Conservation (phyloP, 352 stramenopile species). For the Phytophthora niederhauseri region DNA sequence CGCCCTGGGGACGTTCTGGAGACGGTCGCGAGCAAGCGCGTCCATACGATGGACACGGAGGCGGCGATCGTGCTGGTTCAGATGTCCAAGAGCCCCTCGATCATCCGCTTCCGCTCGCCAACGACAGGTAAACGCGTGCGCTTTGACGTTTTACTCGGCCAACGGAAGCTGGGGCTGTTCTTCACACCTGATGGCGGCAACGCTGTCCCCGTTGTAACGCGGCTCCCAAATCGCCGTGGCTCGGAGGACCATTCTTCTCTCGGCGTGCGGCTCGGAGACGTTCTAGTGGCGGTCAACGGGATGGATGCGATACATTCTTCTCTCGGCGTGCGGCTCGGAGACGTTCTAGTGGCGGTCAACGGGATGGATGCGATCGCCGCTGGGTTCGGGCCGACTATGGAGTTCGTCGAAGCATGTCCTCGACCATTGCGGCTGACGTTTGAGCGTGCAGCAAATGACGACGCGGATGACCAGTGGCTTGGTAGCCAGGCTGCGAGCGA, state of each 20-base stretch:
- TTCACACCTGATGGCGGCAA: constrained; percentile 54
- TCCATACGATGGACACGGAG: constrained; percentile 42
- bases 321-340: constrained; percentile 38
- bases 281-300: constrained; percentile 64
- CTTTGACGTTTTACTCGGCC: constrained; percentile 47
- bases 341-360: constrained; percentile 67
- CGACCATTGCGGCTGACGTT: constrained; percentile 60
- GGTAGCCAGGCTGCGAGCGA: constrained; percentile 27
- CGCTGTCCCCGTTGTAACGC: constrained; percentile 54
- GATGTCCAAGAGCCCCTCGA: constrained; percentile 31
- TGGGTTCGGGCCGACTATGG: constrained; percentile 45
- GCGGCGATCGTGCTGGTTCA: constrained; percentile 43
- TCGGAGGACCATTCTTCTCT: constrained; percentile 10
- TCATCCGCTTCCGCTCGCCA: constrained; percentile 57
- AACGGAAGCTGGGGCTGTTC: constrained; percentile 48
- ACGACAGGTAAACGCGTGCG: constrained; percentile 25
- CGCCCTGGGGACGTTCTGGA: constrained; percentile 64
- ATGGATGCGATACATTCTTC: constrained; percentile 43
- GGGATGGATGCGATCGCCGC: constrained; percentile 49
- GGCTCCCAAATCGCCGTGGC: constrained; percentile 18
- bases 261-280: constrained; percentile 44
- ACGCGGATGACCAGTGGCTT: constrained; percentile 11
- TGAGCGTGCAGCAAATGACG: constrained; percentile 43
- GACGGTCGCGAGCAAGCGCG: constrained; percentile 40
- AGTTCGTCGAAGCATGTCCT: constrained; percentile 40